These are phyloP conservation scores for Fusarium sp. DNA, from an alignment of 2,329 filamentous ascomycete species.

Conservation along the genomic window DNA sequence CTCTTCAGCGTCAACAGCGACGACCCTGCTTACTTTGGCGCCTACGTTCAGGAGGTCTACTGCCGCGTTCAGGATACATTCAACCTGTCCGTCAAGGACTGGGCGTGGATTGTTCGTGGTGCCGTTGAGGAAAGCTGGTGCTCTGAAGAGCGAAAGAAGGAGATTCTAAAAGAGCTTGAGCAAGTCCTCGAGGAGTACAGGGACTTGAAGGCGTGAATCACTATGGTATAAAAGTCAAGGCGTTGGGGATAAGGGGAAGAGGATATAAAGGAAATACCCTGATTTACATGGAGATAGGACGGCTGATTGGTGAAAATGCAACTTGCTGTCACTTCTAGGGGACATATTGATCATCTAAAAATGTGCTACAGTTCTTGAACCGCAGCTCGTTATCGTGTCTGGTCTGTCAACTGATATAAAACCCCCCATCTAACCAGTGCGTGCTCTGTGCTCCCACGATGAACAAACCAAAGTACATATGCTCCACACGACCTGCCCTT, in stretches of 20 bases:
- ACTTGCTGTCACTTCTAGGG: neutral
- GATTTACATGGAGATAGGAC: neutral
- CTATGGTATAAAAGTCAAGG: neutral
- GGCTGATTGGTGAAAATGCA: neutral
- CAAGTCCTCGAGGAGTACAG: constrained; percentile 36
- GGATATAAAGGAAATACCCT: constrained; percentile 18
- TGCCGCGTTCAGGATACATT: constrained; percentile 81
- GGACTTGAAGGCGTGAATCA: neutral
- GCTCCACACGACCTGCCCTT: neutral
- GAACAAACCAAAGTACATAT: constrained; percentile 9
- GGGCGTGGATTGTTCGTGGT: constrained; percentile 71
- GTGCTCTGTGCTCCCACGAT: constrained; percentile 3
- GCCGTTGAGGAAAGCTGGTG: constrained; percentile 79
- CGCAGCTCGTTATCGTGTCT: constrained; percentile 2
- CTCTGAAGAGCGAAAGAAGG: constrained; percentile 68
- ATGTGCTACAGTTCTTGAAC: constrained; percentile 5
- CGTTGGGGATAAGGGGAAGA: neutral
- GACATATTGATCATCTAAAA: constrained; percentile 10
- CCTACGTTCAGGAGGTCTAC: constrained; percentile 78
- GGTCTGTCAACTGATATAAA: constrained; percentile 4
- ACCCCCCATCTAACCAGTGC: neutral
- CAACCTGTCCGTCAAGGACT: constrained; percentile 70
- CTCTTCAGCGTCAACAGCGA: constrained; percentile 80
- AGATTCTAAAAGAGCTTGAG: constrained; percentile 61
- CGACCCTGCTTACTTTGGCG: constrained; percentile 80